Evolutionary conservation across 1,284 basidiomycete genomes (phyloP).

Genomic region (Fistulinella staudtii): DNA sequence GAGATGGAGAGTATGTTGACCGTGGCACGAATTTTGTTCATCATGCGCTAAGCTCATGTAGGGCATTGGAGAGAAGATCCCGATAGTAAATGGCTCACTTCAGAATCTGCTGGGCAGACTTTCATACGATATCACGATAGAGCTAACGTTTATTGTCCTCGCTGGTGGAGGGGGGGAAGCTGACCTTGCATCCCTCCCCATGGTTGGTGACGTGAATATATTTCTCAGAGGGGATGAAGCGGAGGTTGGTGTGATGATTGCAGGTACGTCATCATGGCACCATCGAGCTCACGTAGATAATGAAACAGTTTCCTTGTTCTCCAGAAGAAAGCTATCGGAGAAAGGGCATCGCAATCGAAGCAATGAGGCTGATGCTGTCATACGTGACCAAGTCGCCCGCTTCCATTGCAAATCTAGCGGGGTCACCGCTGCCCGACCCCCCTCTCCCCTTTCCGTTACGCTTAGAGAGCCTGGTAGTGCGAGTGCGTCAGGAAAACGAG

Average conservation of each 20-base stretch:
- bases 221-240: constrained; percentile 70
- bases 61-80: constrained; percentile 84
- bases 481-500: constrained; percentile 51
- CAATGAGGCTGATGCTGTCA: constrained; percentile 61
- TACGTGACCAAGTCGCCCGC: constrained; percentile 48
- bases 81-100: constrained; percentile 55
- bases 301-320: background rate
- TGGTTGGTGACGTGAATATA: constrained; percentile 93
- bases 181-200: constrained; percentile 48
- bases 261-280: constrained; percentile 45
- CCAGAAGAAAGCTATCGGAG: constrained; percentile 62
- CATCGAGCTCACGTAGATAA: background rate
- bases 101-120: background rate
- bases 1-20: constrained; percentile 81
- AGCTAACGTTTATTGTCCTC: constrained; percentile 90
- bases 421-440: constrained; percentile 3
- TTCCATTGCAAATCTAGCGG: constrained; percentile 8
- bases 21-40: background rate
- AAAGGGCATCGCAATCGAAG: constrained; percentile 63
- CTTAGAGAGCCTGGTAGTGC: constrained; percentile 46
- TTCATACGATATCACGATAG: constrained; percentile 37
- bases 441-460: constrained; percentile 36
- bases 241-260: constrained; percentile 84
- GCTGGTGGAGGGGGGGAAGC: constrained; percentile 35
- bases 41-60: constrained; percentile 30